Conservation (phyloP, 2,329 filamentous ascomycete genomes). For the Pseudogymnoascus sp. region DNA sequence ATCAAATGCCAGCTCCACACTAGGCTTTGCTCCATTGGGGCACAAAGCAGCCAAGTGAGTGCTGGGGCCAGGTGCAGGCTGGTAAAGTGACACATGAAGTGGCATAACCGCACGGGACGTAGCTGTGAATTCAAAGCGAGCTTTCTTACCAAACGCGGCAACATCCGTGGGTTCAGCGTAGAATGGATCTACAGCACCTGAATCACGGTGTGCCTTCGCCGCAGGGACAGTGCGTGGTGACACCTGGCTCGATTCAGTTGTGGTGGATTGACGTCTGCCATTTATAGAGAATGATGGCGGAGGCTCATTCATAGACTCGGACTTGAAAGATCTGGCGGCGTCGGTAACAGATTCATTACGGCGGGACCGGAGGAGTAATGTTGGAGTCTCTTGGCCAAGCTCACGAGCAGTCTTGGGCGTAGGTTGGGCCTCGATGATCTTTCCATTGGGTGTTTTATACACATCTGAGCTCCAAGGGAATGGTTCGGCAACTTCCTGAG, state of each 20-base stretch:
- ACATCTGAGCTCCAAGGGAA: neutral
- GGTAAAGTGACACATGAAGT: neutral
- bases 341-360: neutral
- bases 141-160: neutral
- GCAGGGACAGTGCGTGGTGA: neutral
- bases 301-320: neutral
- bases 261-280: neutral
- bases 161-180: neutral
- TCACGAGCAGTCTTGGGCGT: conserved; percentile 1
- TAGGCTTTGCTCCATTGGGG: conserved; percentile 15
- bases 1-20: conserved; percentile 22
- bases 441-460: neutral
- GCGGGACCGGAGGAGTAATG: neutral
- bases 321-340: neutral
- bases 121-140: neutral
- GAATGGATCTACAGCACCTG: neutral
- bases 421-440: neutral
- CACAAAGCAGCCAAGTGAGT: neutral
- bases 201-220: neutral
- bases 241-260: neutral
- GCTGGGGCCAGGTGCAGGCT: neutral
- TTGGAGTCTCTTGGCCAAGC: conserved; percentile 6
- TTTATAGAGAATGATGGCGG: neutral
- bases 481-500: neutral
- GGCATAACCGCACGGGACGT: neutral